These are phyloP conservation scores for Purpureocillium lavendulum DNA, from an alignment of 2,329 filamentous ascomycete species.

Conservation along the genomic window DNA sequence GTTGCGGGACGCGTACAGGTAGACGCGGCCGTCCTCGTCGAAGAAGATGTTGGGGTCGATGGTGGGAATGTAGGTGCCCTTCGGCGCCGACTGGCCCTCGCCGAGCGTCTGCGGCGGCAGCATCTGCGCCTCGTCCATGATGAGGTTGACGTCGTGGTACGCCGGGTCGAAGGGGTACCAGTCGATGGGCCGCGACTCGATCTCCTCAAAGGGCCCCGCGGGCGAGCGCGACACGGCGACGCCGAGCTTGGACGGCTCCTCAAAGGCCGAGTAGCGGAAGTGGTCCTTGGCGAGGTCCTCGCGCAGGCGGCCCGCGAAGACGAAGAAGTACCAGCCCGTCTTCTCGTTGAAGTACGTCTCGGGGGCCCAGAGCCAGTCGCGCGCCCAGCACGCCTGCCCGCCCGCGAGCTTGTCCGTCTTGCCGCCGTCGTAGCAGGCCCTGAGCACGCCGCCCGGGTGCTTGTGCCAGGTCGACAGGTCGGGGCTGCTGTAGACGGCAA, in stretches of 20 bases:
- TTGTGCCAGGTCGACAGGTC: conserved; percentile 26
- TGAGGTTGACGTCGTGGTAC: conserved; percentile 27
- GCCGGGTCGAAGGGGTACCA: conserved; percentile 26
- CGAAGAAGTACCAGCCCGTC: conserved; percentile 28
- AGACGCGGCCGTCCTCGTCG: conserved; percentile 25
- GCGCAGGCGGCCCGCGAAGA: conserved; percentile 24
- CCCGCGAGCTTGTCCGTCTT: conserved; percentile 17
- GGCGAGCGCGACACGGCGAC: conserved; percentile 25
- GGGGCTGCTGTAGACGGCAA: conserved; percentile 26
- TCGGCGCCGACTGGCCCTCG: conserved; percentile 19
- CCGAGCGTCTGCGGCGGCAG: conserved; percentile 18
- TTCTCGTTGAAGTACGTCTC: conserved; percentile 25
- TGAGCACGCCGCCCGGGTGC: conserved; percentile 21
- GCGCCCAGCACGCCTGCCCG: conserved; percentile 26
- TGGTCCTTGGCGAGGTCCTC: conserved; percentile 21
- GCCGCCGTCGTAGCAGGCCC: conserved; percentile 19
- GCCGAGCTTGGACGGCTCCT: conserved; percentile 26
- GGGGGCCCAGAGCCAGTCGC: conserved; percentile 27
- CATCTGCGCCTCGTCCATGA: conserved; percentile 26
- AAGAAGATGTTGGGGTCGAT: conserved; percentile 42
- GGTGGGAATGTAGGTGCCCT: conserved; percentile 25
- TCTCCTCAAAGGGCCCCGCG: conserved; percentile 23
- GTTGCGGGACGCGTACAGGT: conserved; percentile 25
- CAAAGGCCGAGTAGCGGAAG: conserved; percentile 24
- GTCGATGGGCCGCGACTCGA: conserved; percentile 20